Percentiles rank a stretch among this genome's conserved stretches.
Evolutionary conservation across 495 filamentous ascomycete species (phyloP).

Genomic region (Venustampulla echinocandica): DNA sequence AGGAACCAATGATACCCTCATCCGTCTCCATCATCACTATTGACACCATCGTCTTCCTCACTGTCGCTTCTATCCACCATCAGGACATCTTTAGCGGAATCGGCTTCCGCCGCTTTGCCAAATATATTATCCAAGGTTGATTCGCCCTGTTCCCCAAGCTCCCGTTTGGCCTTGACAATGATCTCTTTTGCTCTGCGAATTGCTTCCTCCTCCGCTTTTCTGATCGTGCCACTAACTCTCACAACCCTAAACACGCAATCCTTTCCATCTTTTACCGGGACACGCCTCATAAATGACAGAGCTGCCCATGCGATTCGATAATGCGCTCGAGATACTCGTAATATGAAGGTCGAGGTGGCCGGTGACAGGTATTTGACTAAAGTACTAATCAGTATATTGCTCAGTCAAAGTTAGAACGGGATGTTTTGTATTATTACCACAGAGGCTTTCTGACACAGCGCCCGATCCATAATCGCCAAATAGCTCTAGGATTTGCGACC

Average conservation of each 20-base stretch:
- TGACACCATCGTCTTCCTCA: conserved; percentile 16
- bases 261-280: conserved; percentile 48
- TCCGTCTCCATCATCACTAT: conserved; percentile 33
- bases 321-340: conserved; percentile 67
- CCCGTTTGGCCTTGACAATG: conserved; percentile 50
- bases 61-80: conserved; percentile 39
- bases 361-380: conserved; percentile 86
- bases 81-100: conserved; percentile 24
- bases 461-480: conserved; percentile 93
- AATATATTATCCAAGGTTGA: conserved; percentile 35
- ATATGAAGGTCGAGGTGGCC: conserved; percentile 88
- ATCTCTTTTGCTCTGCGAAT: conserved; percentile 64
- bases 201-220: conserved; percentile 83
- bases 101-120: conserved; percentile 19
- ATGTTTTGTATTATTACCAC: conserved; percentile 45
- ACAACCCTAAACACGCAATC: conserved; percentile 79
- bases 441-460: conserved; percentile 50
- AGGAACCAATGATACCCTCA: conserved; percentile 30
- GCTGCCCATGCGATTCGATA: conserved; percentile 86
- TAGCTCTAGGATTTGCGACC: conserved; percentile 54
- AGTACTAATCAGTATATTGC: conserved; percentile 7
- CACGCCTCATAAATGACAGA: conserved; percentile 66
- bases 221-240: conserved; percentile 86
- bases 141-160: conserved; percentile 25
- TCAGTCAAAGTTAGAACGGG: background rate